Evolutionary conservation across 1,139 yeast genomes (phyloP), one percentile per base, ranked within the genome.

Genomic region (Hemisphaericaspora lyxosophila): DNA sequence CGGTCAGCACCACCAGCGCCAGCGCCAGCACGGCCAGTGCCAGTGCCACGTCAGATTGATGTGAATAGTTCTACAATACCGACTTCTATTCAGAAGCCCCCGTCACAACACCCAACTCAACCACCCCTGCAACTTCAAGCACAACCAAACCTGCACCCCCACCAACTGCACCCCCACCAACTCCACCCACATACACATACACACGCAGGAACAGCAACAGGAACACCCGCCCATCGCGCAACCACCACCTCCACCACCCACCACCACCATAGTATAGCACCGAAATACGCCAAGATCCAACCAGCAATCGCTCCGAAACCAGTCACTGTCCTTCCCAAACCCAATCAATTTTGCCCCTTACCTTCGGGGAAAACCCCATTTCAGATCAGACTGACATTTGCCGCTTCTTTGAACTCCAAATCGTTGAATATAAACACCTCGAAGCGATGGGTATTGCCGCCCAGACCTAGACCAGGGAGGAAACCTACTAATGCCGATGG

Each of bases 371-470:
- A 46, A 35, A 31, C 45, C 25, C 40, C 33, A 40, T 32, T 45
- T 15, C 41, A 41, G 44, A 42, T 45, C 51, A 19, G 40, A 41
- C 39, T 28, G 19, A 16, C 37, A 11, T 17, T 39, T 19, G 30
- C 29, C 11, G 42, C 36, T 14, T 26, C 34, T 4, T 25, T 38
- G 19, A 25, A 28, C 15, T 31, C 31, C 7, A 33, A 33, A 12
- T 28, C 23, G 5, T 53, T 60, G 28, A 60, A 67, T 70, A 47
- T 46, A 17, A 73, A 73, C 47, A 76, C 83, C 3, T 72, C 79
- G 26, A 75, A 75, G 44, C 70, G 73, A 46, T 80, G 85, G 85
- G 80, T 80, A 2, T 57, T 80, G 30, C 85, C 85, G 2, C 85
- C 85, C 2, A 59, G 85, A 38, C 84, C 85, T 2, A 67, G 82